These are phyloP conservation scores for Sistotremastrum niveocremeum DNA, from an alignment of 768 basidiomycete species.

Conservation along the genomic window DNA sequence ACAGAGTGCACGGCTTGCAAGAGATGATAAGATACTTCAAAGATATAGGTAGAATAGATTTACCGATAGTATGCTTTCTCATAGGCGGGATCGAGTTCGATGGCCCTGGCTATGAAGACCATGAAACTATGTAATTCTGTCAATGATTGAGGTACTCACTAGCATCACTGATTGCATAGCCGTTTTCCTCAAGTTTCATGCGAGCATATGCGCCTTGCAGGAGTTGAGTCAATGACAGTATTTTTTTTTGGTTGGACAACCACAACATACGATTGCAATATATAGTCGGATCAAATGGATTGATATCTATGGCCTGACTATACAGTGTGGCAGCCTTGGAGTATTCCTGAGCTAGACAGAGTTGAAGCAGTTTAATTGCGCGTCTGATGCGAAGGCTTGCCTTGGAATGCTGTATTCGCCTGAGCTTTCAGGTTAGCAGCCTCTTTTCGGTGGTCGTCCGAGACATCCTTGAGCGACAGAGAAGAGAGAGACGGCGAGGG, in stretches of 20 bases:
- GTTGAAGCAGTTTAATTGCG: neutral
- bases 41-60: conserved; percentile 8
- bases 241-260: neutral
- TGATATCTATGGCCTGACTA: conserved; percentile 70
- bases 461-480: conserved; percentile 41
- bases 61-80: conserved; percentile 83
- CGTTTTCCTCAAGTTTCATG: conserved; percentile 88
- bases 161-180: conserved; percentile 81
- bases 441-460: conserved; percentile 55
- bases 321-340: conserved; percentile 65
- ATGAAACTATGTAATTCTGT: neutral
- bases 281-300: conserved; percentile 77
- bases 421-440: conserved; percentile 65
- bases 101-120: conserved; percentile 51
- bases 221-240: neutral
- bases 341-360: conserved; percentile 55
- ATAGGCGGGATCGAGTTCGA: conserved; percentile 78
- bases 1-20: conserved; percentile 68
- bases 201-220: conserved; percentile 55
- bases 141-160: conserved; percentile 36
- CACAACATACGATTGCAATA: conserved; percentile 68
- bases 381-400: conserved; percentile 25
- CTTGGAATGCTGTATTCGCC: conserved; percentile 79
- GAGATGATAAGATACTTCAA: neutral
- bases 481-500: conserved; percentile 46